These are phyloP conservation scores for Penicillium macrosclerotiorum DNA, from an alignment of 495 filamentous ascomycete species.

Conservation along the genomic window DNA sequence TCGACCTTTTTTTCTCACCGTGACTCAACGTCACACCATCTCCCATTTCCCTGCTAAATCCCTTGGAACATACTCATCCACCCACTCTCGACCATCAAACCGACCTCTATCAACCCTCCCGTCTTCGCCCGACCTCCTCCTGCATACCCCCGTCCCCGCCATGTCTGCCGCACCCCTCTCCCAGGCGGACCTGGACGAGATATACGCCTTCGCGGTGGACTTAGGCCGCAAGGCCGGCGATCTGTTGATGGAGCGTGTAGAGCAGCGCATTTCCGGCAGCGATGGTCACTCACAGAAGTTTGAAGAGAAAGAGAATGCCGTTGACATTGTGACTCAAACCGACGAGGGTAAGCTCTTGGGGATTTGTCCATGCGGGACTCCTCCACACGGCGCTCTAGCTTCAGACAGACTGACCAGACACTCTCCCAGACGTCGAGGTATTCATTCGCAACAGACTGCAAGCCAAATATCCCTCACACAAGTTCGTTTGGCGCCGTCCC, in stretches of 20 bases:
- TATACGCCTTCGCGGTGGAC: constrained; percentile 64
- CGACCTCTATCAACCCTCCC: not conserved
- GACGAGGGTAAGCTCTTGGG: constrained; percentile 59
- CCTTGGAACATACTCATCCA: not conserved
- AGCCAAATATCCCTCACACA: constrained; percentile 57
- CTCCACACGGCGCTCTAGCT: not conserved
- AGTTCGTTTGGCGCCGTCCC: constrained; percentile 37
- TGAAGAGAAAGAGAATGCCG: constrained; percentile 61
- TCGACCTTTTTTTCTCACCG: constrained; percentile 17
- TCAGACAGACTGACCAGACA: constrained; percentile 21
- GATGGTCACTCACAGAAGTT: constrained; percentile 23
- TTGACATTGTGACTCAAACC: constrained; percentile 70
- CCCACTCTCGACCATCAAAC: not conserved
- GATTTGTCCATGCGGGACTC: too few relatives aligned
- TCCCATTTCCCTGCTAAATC: not conserved
- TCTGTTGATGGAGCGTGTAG: constrained; percentile 51
- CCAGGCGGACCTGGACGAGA: constrained; percentile 52
- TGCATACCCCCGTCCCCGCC: too few relatives aligned
- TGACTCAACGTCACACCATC: constrained; percentile 12
- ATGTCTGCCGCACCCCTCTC: constrained; percentile 23
- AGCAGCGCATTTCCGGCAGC: constrained; percentile 37
- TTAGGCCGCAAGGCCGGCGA: constrained; percentile 62
- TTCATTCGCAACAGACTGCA: constrained; percentile 59
- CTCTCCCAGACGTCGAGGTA: constrained; percentile 60
- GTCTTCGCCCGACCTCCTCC: not conserved